Evolutionary conservation across 2,329 filamentous ascomycete species (phyloP), one percentile per base, ranked within the genome.

Genomic region (Rhytidhysteron rufulum): DNA sequence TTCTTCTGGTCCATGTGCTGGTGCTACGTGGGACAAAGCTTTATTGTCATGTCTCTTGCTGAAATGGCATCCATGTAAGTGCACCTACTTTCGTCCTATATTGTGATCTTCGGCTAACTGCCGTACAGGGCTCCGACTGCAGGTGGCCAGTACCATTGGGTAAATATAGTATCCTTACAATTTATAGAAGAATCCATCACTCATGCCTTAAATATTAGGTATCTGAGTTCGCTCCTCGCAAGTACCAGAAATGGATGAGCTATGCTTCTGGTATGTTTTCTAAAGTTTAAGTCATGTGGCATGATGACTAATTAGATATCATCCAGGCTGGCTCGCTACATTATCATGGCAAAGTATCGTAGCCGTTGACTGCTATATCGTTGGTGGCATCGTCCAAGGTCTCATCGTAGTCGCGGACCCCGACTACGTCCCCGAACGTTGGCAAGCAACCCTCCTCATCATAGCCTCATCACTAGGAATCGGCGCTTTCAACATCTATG

Each of bases 311-410:
- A 7, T 27, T 7, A 27, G 8, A 27, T 27, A 27, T 27, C 24
- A 8, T 27, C 24, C 13, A 50, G 68, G 73, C 4, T 77, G 74
- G 73, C 71, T 74, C 58, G 68, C 67, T 1, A 69, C 70, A 1
- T 50, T 77, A 4, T 68, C 66, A 8, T 77, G 72, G 72, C 73
- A 75, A 49, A 69, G 72, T 8, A 71, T 70, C 11, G 67, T 66
- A 19, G 72, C 73, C 9, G 69, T 67, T 4, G 72, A 71, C 2
- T 66, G 68, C 1, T 75, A 72, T 47, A 60, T 75, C 7, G 68
- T 69, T 0, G 72, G 71, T 5, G 73, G 68, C 0, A 51, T 75
- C 31, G 72, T 75, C 27, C 71, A 75, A 41, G 62, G 66, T 2
- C 58, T 51, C 4, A 56, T 70, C 9, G 66, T 71, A 17, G 58